These are phyloP conservation scores for Ormosia emarginata DNA, from an alignment of 306 rosid species.

Conservation along the genomic window DNA sequence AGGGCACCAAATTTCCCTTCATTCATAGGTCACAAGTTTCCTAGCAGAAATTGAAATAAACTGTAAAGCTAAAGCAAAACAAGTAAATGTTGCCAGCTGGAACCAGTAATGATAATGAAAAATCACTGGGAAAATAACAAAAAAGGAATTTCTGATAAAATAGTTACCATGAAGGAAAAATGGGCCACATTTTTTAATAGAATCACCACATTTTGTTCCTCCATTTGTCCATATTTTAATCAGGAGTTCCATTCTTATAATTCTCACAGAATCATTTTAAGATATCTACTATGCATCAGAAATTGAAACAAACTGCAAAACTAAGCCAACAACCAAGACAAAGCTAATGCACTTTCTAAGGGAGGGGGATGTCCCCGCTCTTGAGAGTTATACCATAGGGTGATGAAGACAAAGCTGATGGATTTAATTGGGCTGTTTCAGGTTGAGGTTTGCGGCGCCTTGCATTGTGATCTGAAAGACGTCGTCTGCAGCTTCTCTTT, in stretches of 20 bases:
- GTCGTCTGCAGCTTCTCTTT: slow-evolving; percentile 94
- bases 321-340: neutral
- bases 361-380: neutral
- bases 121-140: neutral
- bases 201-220: neutral
- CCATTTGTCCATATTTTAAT: neutral
- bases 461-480: slow-evolving; percentile 94
- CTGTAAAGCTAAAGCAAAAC: neutral
- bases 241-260: neutral
- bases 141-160: neutral
- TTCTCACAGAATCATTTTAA: neutral
- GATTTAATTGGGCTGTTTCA: slow-evolving; percentile 45
- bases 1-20: neutral
- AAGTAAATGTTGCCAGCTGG: neutral
- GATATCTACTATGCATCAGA: neutral
- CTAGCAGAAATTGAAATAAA: neutral
- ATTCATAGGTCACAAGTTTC: neutral
- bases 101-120: neutral
- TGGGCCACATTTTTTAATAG: neutral
- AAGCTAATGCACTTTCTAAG: neutral
- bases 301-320: neutral
- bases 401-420: slow-evolving; percentile 54
- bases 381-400: slow-evolving; percentile 44
- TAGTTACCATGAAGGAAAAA: neutral
- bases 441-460: slow-evolving; percentile 92